These are phyloP conservation scores for Neofusicoccum cordaticola DNA, from an alignment of 2,329 filamentous ascomycete genomes.

Conservation along the genomic window DNA sequence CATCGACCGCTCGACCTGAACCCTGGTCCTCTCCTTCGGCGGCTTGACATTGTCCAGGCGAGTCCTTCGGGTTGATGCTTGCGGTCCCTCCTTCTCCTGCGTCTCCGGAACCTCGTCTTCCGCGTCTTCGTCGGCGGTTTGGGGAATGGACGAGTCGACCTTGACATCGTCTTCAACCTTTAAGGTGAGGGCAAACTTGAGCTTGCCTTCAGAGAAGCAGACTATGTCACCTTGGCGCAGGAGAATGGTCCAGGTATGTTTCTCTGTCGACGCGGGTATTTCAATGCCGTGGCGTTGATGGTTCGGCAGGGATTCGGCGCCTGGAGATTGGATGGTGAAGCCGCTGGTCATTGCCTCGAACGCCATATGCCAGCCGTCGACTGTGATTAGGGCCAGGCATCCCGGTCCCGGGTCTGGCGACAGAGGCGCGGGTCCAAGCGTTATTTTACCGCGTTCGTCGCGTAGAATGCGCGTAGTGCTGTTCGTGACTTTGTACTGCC, in stretches of 20 bases:
- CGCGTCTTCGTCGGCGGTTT: not conserved
- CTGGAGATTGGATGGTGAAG: not conserved
- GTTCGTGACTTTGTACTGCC: not conserved
- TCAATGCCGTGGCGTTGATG: not conserved
- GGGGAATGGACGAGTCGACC: not conserved
- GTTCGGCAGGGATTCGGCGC: not conserved
- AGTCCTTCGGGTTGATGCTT: not conserved
- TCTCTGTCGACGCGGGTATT: not conserved
- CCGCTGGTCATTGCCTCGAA: not conserved
- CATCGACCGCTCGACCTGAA: constrained; percentile 11
- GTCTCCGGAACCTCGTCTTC: not conserved
- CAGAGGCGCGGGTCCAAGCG: not conserved
- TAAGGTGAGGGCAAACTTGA: not conserved
- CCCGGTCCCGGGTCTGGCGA: not conserved
- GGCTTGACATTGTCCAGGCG: not conserved
- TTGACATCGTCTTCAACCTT: not conserved
- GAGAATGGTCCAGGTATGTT: not conserved
- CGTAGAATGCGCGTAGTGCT: not conserved
- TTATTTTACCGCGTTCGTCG: not conserved
- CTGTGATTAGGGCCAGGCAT: not conserved
- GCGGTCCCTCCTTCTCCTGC: not conserved
- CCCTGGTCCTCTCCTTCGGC: not conserved
- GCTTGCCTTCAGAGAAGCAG: not conserved
- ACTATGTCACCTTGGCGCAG: not conserved
- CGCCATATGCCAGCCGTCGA: not conserved